Base-by-base conservation (phyloP, 169 alveolate genomes). In the Eimeria praecox region DNA sequence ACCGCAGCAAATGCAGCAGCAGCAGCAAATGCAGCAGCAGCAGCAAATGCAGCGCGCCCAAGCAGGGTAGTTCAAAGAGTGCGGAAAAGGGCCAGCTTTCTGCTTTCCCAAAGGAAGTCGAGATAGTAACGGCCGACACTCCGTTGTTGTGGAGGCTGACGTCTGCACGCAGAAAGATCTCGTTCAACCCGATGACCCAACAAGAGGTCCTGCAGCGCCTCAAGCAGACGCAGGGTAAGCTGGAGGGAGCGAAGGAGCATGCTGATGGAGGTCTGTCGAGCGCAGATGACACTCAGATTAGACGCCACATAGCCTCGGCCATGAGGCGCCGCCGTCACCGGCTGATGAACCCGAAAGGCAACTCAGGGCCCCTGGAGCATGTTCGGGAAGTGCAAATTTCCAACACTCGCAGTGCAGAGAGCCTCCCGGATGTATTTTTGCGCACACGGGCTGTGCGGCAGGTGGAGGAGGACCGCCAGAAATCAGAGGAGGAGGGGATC, bases 171-270 rank as follows among this genome's bases (percentile, higher is more conserved):
- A 54, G 95, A 46, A 77, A 78, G 86, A 92, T 92, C 14, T 78
- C 92, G 27, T 80, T 92, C 92, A 83, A 78, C 52, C 78, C 89
- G 44, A 83, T 92, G 95, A 78, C 92, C 27, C 95, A 92, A 44
- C 86, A 77, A 66, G 95, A 92, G 66, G 95, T 92, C 73, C 78
- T 92, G 92, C 85, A 77, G 95, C 88, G 77, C 80, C 95, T 92
- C 52, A 52, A 92, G 73, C 85, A 66, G 27, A 86, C 95, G 83
- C 85, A 92, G 92, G 95, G 64, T 42, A 92, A 78, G 86, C 77
- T 92, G 62, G 59, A 92, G 71, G 83, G 83, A 24, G 73, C 69
- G 86, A 77, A 92, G 73, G 35, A 16, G n/a, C 71, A 75, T 44
- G 78, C 82, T 42, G 66, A 35, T 22, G 93, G 73, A 6, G 82